phyloP scores from a whole-genome alignment of 2,329 filamentous ascomycete genomes.

The Beauveria caledonica region DNA sequence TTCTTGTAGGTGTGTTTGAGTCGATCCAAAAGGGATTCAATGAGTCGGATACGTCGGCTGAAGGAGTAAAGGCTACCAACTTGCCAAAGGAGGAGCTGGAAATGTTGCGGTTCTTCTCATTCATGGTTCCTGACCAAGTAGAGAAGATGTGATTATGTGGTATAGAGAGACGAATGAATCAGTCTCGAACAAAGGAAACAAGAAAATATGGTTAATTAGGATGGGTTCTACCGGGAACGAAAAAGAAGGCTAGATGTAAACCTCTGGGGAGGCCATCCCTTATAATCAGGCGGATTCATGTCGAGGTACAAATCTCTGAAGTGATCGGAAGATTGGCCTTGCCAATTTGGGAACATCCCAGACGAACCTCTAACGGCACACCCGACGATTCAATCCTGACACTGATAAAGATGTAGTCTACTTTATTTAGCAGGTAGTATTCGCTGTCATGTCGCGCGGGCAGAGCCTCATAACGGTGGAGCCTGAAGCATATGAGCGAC shows the following conservation, averaged over 20 bases:
- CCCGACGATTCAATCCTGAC: background rate
- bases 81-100: conserved; percentile 1
- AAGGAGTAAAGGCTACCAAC: background rate
- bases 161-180: background rate
- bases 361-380: background rate
- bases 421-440: background rate
- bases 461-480: background rate
- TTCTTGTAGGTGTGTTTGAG: conserved; percentile 6
- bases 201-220: background rate
- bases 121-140: conserved; percentile 1
- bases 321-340: background rate
- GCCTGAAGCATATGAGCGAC: background rate
- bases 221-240: background rate
- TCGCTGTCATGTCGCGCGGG: background rate
- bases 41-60: background rate
- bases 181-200: background rate
- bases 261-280: background rate
- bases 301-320: background rate
- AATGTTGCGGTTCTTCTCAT: background rate
- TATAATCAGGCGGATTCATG: background rate
- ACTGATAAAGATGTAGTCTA: background rate
- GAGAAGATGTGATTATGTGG: background rate
- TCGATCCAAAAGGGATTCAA: conserved; percentile 1
- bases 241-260: background rate
- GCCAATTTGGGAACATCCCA: background rate